Base-by-base conservation (phyloP, 495 filamentous ascomycete genomes). In the Penicillium psychrofluorescens region DNA sequence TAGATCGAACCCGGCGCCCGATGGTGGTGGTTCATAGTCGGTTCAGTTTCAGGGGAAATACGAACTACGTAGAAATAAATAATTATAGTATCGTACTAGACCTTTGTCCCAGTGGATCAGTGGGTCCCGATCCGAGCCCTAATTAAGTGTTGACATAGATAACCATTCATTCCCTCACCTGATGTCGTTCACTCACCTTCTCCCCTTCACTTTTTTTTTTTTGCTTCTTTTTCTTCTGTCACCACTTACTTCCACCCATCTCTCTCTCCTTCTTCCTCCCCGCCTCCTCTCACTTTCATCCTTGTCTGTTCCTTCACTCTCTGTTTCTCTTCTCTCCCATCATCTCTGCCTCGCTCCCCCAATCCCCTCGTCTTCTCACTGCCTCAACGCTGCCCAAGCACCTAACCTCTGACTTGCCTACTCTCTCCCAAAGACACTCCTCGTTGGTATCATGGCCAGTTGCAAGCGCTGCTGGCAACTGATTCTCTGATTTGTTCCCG, bases 281-380 rank as follows among this genome's bases (percentile, higher is more conserved):
- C 45, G 41, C 22, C 31, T 9, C 40, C 12, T 40, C 14, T 35
- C 36, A 33, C 29, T 11, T 36, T 29, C 32, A 16, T 29, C 29
- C 12, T 12, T 30, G 33, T 37, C 28, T 8, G 30, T 45, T 15
- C 29, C 14, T 28, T 11, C 32, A 13, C 30, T 14, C 36, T 16
- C 34, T 30, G 30, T 35, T 36, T 40, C 37, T 16, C 33, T 35
- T 32, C 22, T 6, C 22, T 22, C 22, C 22, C 2, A 22, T 22
- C 22, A 22, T 22, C 22, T 22, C 14, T 30, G 12, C 40, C 16
- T 34, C 14, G 16, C 35, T 35, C 40, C 33, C 10, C 28, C 34
- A 14, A 28, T 46, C 33, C 41, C 51, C 41, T 29, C 22, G 6
- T 29, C 33, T 37, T 41, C 45, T 7, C 46, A 1, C 33, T 36